Percentiles rank a stretch among this genome's conserved stretches.
Conservation (phyloP, 2,329 filamentous ascomycete genomes). For the Emmonsiellopsis sp. region DNA sequence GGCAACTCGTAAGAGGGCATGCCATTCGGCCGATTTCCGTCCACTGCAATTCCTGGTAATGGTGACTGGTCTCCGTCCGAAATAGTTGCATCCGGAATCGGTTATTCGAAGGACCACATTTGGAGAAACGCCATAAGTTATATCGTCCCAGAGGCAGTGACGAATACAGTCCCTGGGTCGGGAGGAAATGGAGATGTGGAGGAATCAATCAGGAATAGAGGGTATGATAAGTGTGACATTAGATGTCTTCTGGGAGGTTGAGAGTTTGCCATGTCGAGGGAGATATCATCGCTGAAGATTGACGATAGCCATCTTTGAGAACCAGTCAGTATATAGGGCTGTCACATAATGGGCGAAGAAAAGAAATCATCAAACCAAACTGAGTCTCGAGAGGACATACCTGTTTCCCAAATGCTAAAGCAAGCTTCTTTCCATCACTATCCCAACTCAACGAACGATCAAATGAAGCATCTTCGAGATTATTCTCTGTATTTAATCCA, state of each 20-base stretch:
- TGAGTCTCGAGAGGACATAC: slow-evolving; percentile 22
- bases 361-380: neutral
- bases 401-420: slow-evolving; percentile 41
- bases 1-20: no score
- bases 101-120: no score
- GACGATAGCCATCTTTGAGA: slow-evolving; percentile 28
- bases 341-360: neutral
- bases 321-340: neutral
- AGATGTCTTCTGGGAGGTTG: neutral
- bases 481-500: slow-evolving; percentile 18
- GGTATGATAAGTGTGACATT: no score
- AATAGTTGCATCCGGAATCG: no score
- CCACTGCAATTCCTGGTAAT: no score
- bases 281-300: slow-evolving; percentile 29
- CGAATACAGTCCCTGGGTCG: no score
- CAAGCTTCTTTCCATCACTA: slow-evolving; percentile 44
- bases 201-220: no score
- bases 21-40: no score
- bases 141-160: no score
- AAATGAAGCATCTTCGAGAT: slow-evolving; percentile 23
- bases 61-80: no score
- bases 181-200: no score
- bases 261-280: neutral
- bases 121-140: no score
- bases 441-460: slow-evolving; percentile 44